A percentile compares a stretch with the other conserved stretches of the same genome.
phyloP scores from a whole-genome alignment of 805 yeast genomes.

The Wickerhamiella vanderwaltii region DNA sequence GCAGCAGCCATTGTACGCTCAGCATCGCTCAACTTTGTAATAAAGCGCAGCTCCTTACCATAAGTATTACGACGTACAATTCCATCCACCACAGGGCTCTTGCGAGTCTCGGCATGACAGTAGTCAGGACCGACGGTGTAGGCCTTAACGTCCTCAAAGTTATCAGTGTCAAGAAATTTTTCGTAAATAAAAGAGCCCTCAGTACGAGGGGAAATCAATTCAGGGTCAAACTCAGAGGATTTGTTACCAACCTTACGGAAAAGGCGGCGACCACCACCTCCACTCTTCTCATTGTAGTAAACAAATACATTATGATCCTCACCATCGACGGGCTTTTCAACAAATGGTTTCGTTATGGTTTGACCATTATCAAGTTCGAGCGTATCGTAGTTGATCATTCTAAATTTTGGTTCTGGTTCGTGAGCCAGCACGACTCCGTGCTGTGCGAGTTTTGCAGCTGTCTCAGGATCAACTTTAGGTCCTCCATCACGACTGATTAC shows the following conservation, averaged over 20 bases:
- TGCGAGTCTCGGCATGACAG: conserved; percentile 97
- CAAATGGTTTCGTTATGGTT: conserved; percentile 74
- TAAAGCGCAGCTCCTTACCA: conserved; percentile 89
- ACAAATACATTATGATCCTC: conserved; percentile 95
- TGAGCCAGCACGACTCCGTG: conserved; percentile 46
- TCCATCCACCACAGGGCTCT: conserved; percentile 99
- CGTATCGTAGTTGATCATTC: conserved; percentile 75
- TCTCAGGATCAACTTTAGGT: conserved; percentile 63
- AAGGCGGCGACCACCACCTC: conserved; percentile 94
- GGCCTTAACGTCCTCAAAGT: conserved; percentile 96
- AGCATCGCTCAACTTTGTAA: conserved; percentile 62
- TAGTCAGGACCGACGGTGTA: conserved; percentile 85
- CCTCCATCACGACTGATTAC: conserved; percentile 96
- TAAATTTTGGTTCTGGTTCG: conserved; percentile 60
- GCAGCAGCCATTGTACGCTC: conserved; percentile 73
- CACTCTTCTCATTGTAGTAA: conserved; percentile 74
- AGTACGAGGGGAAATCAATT: conserved; percentile 59
- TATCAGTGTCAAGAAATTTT: conserved; percentile 93
- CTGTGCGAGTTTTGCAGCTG: conserved; percentile 44
- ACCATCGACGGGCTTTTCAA: conserved; percentile 97
- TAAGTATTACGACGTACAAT: conserved; percentile 93
- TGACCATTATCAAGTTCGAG: conserved; percentile 65
- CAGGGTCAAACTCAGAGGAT: conserved; percentile 89
- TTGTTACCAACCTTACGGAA: conserved; percentile 96
- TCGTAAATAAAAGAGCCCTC: conserved; percentile 89